Evolutionary conservation across 2,329 filamentous ascomycete species (phyloP).

Genomic region (Harringtonia aguacate): DNA sequence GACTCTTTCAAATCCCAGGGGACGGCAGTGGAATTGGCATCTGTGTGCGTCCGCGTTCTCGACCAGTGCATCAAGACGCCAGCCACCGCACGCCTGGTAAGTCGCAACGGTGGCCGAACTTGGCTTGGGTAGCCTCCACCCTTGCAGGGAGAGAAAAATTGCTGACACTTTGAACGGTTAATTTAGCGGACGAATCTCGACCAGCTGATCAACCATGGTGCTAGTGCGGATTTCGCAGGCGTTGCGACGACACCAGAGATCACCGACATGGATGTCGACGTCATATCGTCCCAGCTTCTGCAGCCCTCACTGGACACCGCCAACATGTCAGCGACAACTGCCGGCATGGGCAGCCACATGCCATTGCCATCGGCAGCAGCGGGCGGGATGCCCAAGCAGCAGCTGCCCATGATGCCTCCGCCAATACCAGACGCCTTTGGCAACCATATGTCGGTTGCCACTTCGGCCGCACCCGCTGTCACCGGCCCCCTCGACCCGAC

Average conservation of each 20-base stretch:
- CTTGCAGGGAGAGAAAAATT: neutral
- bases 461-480: neutral
- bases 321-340: neutral
- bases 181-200: slow-evolving; percentile 33
- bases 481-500: neutral
- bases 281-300: slow-evolving; percentile 5
- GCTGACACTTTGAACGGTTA: too few relatives aligned
- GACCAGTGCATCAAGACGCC: slow-evolving; percentile 39
- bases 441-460: neutral
- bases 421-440: neutral
- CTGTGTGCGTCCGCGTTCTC: slow-evolving; percentile 39
- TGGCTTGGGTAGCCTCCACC: too few relatives aligned
- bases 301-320: neutral
- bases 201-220: slow-evolving; percentile 35
- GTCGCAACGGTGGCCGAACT: too few relatives aligned
- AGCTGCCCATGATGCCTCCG: neutral
- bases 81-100: slow-evolving; percentile 36
- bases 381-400: too few relatives aligned
- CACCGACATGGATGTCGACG: slow-evolving; percentile 12
- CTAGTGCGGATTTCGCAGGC: slow-evolving; percentile 21
- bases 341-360: neutral
- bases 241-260: slow-evolving; percentile 12
- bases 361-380: neutral
- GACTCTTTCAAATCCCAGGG: slow-evolving; percentile 31
- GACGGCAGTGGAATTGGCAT: slow-evolving; percentile 38